Conservation (phyloP, 2,329 filamentous ascomycete species). For the Dactylellina drechsleri region DNA sequence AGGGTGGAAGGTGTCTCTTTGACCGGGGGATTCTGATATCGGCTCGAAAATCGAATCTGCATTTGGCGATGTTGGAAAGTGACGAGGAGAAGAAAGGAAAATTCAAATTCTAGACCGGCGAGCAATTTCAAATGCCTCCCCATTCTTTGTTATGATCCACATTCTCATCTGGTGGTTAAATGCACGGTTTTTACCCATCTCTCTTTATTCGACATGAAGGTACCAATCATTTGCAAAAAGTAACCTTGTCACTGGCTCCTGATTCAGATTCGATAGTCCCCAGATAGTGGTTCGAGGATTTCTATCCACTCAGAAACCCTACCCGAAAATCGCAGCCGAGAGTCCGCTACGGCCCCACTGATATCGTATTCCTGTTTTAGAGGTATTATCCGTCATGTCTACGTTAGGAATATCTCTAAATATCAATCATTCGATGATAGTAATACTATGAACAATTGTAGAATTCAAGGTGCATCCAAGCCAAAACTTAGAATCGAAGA, state of each 20-base stretch:
- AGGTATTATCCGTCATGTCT: no score
- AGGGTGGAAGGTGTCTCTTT: conserved; percentile 11
- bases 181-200: no score
- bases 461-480: no score
- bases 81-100: conserved; percentile 17
- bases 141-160: conserved; percentile 28
- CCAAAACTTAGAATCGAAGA: no score
- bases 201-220: no score
- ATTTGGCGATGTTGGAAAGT: conserved; percentile 17
- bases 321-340: conserved; percentile 36
- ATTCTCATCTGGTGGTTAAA: neutral
- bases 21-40: conserved; percentile 15
- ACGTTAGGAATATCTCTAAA: no score
- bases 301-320: conserved; percentile 30
- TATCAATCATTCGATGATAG: no score
- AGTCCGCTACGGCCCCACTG: conserved; percentile 18
- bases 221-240: no score
- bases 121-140: conserved; percentile 6
- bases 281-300: conserved; percentile 22
- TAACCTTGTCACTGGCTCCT: conserved; percentile 20
- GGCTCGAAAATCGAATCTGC: conserved; percentile 14
- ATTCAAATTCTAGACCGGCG: conserved; percentile 23
- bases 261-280: conserved; percentile 47
- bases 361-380: conserved; percentile 39
- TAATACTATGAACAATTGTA: no score